Evolutionary conservation across 768 basidiomycete species (phyloP), one percentile per base, ranked within the genome.

Genomic region (Tylopilus vinaceipallidus): DNA sequence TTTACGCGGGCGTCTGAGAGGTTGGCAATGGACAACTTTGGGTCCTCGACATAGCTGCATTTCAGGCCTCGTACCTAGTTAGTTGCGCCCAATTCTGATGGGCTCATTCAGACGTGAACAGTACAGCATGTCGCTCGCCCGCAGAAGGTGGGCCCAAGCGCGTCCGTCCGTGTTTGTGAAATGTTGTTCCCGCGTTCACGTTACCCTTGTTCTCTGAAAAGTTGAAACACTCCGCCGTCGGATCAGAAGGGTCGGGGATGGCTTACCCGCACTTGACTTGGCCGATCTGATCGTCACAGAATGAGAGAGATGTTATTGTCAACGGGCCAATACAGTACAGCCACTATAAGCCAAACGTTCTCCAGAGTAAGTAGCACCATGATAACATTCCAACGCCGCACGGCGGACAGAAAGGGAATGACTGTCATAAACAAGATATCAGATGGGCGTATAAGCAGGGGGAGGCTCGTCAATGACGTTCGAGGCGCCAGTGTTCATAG

Each of bases 371-470:
- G n/a, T n/a, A n/a, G n/a, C 27, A 13, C 32, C 16, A 41, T 46
- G 16, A 29, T 39, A 30, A 49, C 20, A 23, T 27, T 13, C 10
- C 16, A 22, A 30, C n/a, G 14, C 3, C 23, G 4, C 52, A 1
- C 8, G 33, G 14, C 16, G 17, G 17, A 39, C 6, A 16, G 19
- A 45, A 10, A 37, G 14, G 36, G 9, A 19, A 3, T 10, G 29
- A 39, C n/a, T 17, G 1, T 33, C 42, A 17, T 26, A 29, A 24
- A 19, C 7, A 41, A 17, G 1, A 3, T n/a, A 13, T 66, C 24
- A 56, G 2, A 54, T 4, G 13, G 56, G 55, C 17, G 64, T 68
- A 12, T 66, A 66, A 24, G 66, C 59, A 12, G 64, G 64, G 11
- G 64, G 64, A 24, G 64, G 53, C 2, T 64, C 66, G 2, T 42